Conservation (phyloP, 1,284 basidiomycete species). For the Fomitopsis betulina region DNA sequence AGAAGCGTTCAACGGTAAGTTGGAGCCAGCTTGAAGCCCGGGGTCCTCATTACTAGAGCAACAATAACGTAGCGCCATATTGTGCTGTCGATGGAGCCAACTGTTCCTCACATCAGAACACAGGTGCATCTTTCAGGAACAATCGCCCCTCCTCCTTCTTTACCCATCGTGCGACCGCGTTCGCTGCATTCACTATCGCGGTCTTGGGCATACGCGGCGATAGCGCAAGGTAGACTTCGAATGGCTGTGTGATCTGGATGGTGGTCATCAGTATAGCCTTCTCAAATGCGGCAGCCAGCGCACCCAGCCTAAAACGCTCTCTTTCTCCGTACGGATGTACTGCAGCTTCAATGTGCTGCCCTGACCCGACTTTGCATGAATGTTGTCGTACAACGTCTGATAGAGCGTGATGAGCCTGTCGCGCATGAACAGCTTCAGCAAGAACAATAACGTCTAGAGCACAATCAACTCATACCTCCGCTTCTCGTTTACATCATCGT, state of each 20-base stretch:
- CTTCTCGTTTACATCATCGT: conserved; percentile 55
- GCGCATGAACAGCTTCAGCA: neutral
- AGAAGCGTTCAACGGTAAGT: too few relatives aligned
- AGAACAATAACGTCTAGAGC: neutral
- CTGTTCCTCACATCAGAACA: conserved; percentile 49
- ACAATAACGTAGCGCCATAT: neutral
- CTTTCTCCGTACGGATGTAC: conserved; percentile 79
- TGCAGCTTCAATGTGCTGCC: conserved; percentile 75
- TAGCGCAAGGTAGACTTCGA: conserved; percentile 86
- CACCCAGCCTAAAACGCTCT: conserved; percentile 90
- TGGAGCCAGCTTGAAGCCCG: too few relatives aligned
- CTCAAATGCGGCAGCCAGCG: conserved; percentile 20
- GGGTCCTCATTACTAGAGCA: neutral
- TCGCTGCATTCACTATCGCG: conserved; percentile 82
- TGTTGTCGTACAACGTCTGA: conserved; percentile 77
- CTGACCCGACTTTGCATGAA: conserved; percentile 83
- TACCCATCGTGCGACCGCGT: conserved; percentile 87
- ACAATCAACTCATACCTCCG: conserved; percentile 41
- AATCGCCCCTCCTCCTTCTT: conserved; percentile 79
- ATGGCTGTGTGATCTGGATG: conserved; percentile 81
- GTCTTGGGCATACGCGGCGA: conserved; percentile 84
- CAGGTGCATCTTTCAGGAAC: conserved; percentile 85
- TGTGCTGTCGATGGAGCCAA: neutral
- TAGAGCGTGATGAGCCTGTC: conserved; percentile 79
- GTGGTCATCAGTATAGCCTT: conserved; percentile 3